Evolutionary conservation across 139 green algal genomes (phyloP), one percentile per base, ranked within the genome.

Genomic region (Haematococcus lacustris): DNA sequence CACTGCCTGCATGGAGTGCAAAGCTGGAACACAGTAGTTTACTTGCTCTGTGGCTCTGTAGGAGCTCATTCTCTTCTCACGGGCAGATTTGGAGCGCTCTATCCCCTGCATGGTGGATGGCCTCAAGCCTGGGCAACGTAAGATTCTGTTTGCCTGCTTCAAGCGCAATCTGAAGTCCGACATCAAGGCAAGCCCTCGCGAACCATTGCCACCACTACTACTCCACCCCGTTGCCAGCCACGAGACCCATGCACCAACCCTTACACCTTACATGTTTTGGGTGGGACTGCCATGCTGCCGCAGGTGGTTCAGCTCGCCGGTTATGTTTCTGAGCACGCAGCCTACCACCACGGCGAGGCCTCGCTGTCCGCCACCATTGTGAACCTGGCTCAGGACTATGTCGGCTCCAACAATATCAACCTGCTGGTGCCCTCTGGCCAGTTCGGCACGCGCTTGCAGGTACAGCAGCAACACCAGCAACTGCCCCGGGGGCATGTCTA

Each of bases 351-450:
- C 79, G 96, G 95, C 67, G 96, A 99, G 81, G 68, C 83, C 9
- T 91, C 78, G 70, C 77, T 99, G 75, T 71, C 82, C 39, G 71
- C 62, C 57, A 78, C 47, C 68, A 77, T 77, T 25, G 47, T 78
- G 25, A 71, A 71, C 68, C 26, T 83, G 73, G 77, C 77, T 81
- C 79, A 99, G 82, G 86, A 98, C 82, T 99, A 97, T 80, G 90
- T 98, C 61, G 96, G 96, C 61, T 89, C 73, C 83, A 99, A 99
- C 88, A 99, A 99, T 86, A 83, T 99, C 80, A 98, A 98, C 85
- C 83, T 97, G 78, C 88, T 99, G 51, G 72, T 79, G 69, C 84
- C 84, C 33, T 79, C 80, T 74, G 91, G 91, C 37, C 91, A 96
- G 75, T 97, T 97, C 70, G 93, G 93, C 63, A 96, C 92, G 39